Evolutionary conservation across 1,139 yeast genomes (phyloP), one percentile per base, ranked within the genome.

Genomic region (Candida sp.): DNA sequence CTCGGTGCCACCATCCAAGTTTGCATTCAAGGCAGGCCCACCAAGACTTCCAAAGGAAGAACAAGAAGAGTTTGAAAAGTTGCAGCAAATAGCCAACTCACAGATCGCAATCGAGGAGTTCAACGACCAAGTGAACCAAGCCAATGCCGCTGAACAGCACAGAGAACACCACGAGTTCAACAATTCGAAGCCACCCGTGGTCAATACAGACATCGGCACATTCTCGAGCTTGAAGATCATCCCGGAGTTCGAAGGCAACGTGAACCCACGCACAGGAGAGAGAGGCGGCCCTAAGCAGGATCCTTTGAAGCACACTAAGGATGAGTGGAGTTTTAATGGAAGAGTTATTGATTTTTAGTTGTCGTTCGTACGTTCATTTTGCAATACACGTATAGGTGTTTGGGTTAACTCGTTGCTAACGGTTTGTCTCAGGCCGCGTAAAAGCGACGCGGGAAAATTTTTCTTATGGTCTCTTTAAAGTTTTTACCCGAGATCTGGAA

Each of bases 281-380:
- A 77, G 87, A 32, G 97, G 97, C 40, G 99, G 99, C 0, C 99
- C 99, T n/a, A 96, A 96, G 63, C 98, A 94, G 68, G 98, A 96
- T 63, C 99, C 99, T 0, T 77, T 91, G 59, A 84, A 86, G 61
- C 96, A 91, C 64, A 62, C 64, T 3, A 54, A 55, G 31, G 94
- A 93, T 42, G 99, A 96, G 62, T 96, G 96, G 84, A 86, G 97
- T 3, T 96, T 87, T 67, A 93, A 94, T 65, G 99, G 99, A 0
- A 83, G 98, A 65, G 97, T 91, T 31, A 93, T 98, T 2, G 99
- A 96, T 67, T 96, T 94, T 65, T 94, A 72, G 47, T 7, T 32
- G 27, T 7, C 9, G 6, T n/a, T 7, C 8, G 33, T 22, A 9
- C 39, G 32, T 3, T 5, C 5, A 38, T 8, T 11, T 3, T 25